Percentiles rank a stretch among this genome's conserved stretches.
phyloP scores from a whole-genome alignment of 331 rosid species.

The Quercus phellos region DNA sequence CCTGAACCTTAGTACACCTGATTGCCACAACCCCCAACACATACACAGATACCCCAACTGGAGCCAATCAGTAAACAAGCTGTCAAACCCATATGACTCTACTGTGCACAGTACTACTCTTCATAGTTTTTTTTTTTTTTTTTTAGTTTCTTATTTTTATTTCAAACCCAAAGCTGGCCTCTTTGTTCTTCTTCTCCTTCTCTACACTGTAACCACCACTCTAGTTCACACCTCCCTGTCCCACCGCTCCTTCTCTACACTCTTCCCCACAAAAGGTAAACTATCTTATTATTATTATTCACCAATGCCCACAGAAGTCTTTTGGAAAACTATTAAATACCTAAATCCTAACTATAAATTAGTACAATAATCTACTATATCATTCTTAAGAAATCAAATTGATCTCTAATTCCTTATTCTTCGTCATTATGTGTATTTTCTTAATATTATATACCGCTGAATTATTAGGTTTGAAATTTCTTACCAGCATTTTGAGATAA shows the following conservation, averaged over 20 bases:
- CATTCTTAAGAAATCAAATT: too few relatives aligned
- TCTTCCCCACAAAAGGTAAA: background rate
- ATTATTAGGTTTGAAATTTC: fast-evolving
- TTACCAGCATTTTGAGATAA: fast-evolving
- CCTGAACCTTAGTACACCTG: background rate
- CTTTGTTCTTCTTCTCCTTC: background rate
- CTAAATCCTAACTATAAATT: too few relatives aligned
- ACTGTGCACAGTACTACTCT: background rate
- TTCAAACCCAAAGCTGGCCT: background rate
- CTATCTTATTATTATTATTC: too few relatives aligned
- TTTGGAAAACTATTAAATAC: too few relatives aligned
- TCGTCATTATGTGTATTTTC: too few relatives aligned
- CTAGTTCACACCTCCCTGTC: background rate
- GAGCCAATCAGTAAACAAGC: slow-evolving; percentile 33
- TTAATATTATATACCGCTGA: too few relatives aligned
- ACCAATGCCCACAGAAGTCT: background rate
- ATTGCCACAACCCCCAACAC: background rate
- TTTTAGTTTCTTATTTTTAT: background rate
- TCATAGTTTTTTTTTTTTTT: too few relatives aligned
- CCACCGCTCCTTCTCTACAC: background rate
- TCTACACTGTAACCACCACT: background rate
- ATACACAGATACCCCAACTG: slow-evolving; percentile 17
- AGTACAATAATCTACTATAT: too few relatives aligned
- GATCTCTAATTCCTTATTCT: too few relatives aligned
- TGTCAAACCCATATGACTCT: slow-evolving; percentile 21